Conservation (phyloP, 1,284 basidiomycete species). For the Ganoderma lucidum region DNA sequence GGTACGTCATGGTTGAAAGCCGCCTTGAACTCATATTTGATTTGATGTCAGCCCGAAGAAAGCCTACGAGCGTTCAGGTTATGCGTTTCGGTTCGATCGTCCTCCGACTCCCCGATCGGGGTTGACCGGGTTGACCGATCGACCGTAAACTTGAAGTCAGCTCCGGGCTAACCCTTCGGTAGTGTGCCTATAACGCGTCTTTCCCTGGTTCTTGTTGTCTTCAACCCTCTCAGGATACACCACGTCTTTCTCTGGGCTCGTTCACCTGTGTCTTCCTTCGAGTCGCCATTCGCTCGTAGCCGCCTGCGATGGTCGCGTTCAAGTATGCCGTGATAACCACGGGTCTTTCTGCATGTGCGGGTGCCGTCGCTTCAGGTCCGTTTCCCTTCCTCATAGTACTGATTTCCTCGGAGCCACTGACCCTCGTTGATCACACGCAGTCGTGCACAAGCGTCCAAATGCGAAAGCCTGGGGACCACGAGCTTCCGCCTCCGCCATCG, state of each 20-base stretch:
- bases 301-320: not conserved
- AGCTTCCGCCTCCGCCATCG: not conserved
- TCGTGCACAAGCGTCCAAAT: conserved; percentile 4
- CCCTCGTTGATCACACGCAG: not conserved
- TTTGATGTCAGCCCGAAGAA: not conserved
- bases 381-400: not conserved
- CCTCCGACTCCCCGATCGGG: not conserved
- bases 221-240: not conserved
- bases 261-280: not conserved
- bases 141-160: not conserved
- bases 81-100: not conserved
- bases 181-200: not conserved
- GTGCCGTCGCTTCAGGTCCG: not conserved
- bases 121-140: conserved; percentile 1
- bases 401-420: not conserved
- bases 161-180: not conserved
- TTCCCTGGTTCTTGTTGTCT: not conserved
- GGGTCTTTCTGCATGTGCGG: conserved; percentile 3
- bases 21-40: too few species aligned
- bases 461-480: not conserved
- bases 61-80: not conserved
- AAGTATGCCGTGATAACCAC: conserved; percentile 3
- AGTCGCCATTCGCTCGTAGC: not conserved
- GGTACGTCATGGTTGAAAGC: too few species aligned
- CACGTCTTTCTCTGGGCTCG: not conserved